Conservation (phyloP, 371 early-diverging fungal genomes). For the Zancudomyces culisetae region DNA sequence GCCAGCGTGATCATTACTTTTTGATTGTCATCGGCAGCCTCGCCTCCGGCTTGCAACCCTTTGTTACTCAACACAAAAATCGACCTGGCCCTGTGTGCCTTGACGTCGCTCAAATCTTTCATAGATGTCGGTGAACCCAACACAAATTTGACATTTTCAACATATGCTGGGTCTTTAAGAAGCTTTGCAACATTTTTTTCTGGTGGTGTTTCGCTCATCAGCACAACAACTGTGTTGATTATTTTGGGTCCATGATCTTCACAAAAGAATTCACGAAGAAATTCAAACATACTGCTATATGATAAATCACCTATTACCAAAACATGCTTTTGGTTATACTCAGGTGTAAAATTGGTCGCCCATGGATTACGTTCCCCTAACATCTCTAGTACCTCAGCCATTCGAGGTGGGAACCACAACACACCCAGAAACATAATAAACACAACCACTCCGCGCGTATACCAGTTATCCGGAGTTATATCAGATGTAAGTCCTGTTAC, state of each 20-base stretch:
- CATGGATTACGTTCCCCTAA: slow-evolving; percentile 31
- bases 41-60: slow-evolving; percentile 20
- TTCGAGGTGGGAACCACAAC: slow-evolving; percentile 39
- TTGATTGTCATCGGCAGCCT: slow-evolving; percentile 32
- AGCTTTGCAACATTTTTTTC: slow-evolving; percentile 28
- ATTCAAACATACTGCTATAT: slow-evolving; percentile 30
- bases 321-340: slow-evolving; percentile 31
- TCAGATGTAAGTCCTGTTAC: slow-evolving; percentile 36
- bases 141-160: slow-evolving; percentile 38
- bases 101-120: slow-evolving; percentile 25
- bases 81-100: slow-evolving; percentile 28
- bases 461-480: slow-evolving; percentile 35
- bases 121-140: slow-evolving; percentile 41
- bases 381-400: slow-evolving; percentile 38
- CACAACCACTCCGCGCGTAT: slow-evolving; percentile 34
- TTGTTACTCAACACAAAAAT: slow-evolving; percentile 35
- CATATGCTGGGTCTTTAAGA: slow-evolving; percentile 31
- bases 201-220: slow-evolving; percentile 36
- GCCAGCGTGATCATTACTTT: slow-evolving; percentile 46
- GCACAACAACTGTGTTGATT: slow-evolving; percentile 37
- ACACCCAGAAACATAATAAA: slow-evolving; percentile 46
- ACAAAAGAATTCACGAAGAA: slow-evolving; percentile 52
- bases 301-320: slow-evolving; percentile 40
- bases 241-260: slow-evolving; percentile 37
- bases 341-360: slow-evolving; percentile 23